Evolutionary conservation across 1,284 basidiomycete genomes (phyloP), one percentile per base, ranked within the genome.

Genomic region (Tilletia setariae): DNA sequence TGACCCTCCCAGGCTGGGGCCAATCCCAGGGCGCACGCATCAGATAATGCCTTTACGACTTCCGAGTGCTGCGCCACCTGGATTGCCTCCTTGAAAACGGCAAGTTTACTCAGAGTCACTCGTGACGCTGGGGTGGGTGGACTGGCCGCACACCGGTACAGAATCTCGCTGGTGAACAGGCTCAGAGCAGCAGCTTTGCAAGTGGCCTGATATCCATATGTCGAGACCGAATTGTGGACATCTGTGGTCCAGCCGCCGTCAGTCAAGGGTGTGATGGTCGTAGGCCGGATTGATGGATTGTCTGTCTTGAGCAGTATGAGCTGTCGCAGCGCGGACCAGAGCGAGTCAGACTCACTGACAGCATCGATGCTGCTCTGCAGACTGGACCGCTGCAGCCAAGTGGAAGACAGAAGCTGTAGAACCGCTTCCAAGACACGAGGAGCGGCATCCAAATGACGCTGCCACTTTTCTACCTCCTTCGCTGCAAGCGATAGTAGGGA

Each of bases 151-250:
- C 56, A 61, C 28, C 32, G 28, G 28, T 61, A 61, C 56, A 61
- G 30, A 21, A 61, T 61, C 28, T 61, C 56, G 56, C 56, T 61
- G 30, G 56, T 30, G 30, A 61, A 61, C 15, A 61, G 56, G 28
- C 32, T 30, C 7, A 61, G 56, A 11, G 56, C 56, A 21, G 56
- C 56, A 4, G 56, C 56, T 35, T 61, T 61, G 56, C 56, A 61
- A 1, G 56, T 61, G 2, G 35, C 56, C 32, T 61, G 56, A 30
- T 61, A 61, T 13, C 56, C 28, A 15, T 61, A 61, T 30, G 28
- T 25, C 28, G 56, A 25, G 15, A 61, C 56, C 1, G 28, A 32
- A 2, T 32, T 30, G 30, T 61, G 56, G 4, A 30, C 56, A 30
- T 61, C 56, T 2, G 56, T 35, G 15, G 30, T 30, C 56, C 56